Conservation (phyloP, 441 rosid species). For the Populus tomentosa region DNA sequence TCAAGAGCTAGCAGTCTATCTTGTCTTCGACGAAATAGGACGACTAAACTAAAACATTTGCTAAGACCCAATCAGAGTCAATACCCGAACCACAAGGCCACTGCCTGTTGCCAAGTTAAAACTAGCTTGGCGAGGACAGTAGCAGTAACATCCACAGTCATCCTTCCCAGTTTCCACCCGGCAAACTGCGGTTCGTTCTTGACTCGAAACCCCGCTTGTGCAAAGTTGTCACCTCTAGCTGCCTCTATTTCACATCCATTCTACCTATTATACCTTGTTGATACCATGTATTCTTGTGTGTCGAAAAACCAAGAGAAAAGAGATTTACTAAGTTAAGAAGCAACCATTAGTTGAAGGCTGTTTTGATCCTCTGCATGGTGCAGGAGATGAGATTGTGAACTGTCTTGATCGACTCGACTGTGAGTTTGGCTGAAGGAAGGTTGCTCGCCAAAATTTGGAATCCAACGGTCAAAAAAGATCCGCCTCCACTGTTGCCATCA, state of each 20-base stretch:
- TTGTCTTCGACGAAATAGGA: not conserved
- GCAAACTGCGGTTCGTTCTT: constrained; percentile 73
- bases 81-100: constrained; percentile 82
- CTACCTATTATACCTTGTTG: constrained; percentile 10
- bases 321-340: not conserved
- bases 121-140: constrained; percentile 11
- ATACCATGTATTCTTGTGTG: not conserved
- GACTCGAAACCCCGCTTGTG: constrained; percentile 54
- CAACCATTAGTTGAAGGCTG: constrained; percentile 49
- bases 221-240: not conserved
- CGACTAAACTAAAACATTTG: not conserved
- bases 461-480: constrained; percentile 65
- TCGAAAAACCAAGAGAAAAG: not conserved
- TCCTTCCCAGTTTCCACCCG: constrained; percentile 13
- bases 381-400: constrained; percentile 70
- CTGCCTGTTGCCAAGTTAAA: not conserved
- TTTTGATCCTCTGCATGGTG: constrained; percentile 70
- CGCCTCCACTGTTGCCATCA: constrained; percentile 37
- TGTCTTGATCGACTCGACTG: constrained; percentile 68
- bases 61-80: constrained; percentile 58
- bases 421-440: constrained; percentile 58
- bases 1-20: not conserved
- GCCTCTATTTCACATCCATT: constrained; percentile 1
- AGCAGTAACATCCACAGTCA: not conserved
- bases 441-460: constrained; percentile 67